These are phyloP conservation scores for Clavariopsis aquatica DNA, from an alignment of 495 filamentous ascomycete species.

Conservation along the genomic window DNA sequence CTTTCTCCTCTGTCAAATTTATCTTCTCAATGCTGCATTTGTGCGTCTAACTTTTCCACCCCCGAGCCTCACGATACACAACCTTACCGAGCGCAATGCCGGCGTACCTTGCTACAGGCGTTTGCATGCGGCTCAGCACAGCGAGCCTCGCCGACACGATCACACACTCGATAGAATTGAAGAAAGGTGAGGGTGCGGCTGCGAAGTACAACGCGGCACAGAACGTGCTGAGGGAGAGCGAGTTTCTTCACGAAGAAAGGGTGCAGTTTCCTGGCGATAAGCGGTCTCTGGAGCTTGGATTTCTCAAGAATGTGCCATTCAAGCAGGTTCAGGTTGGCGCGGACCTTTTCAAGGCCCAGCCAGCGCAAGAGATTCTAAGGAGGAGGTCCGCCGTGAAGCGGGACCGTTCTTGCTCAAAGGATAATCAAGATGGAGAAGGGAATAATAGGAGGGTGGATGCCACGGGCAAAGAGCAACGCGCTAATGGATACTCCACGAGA, in stretches of 20 bases:
- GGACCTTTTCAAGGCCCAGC: slow-evolving; percentile 21
- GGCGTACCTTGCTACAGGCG: slow-evolving; percentile 10
- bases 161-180: slow-evolving; percentile 5
- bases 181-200: slow-evolving; percentile 7
- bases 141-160: slow-evolving; percentile 21
- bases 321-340: slow-evolving; percentile 37
- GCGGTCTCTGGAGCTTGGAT: slow-evolving; percentile 12
- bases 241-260: slow-evolving; percentile 13
- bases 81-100: slow-evolving; percentile 19
- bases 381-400: neutral
- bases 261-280: slow-evolving; percentile 26
- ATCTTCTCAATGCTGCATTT: neutral
- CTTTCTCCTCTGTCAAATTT: neutral
- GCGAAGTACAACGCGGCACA: slow-evolving; percentile 10
- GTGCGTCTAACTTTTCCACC: neutral
- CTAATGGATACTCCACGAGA: neutral
- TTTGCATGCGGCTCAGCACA: slow-evolving; percentile 21
- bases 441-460: neutral
- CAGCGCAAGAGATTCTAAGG: neutral
- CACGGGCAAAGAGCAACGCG: neutral
- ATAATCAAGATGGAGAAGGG: neutral
- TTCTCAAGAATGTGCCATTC: slow-evolving; percentile 31
- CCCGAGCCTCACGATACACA: neutral
- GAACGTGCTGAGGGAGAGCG: slow-evolving; percentile 7
- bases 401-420: neutral